Percentiles rank a stretch among this genome's conserved stretches.
phyloP scores from a whole-genome alignment of 2,329 filamentous ascomycete genomes.

The Claviceps sp. region DNA sequence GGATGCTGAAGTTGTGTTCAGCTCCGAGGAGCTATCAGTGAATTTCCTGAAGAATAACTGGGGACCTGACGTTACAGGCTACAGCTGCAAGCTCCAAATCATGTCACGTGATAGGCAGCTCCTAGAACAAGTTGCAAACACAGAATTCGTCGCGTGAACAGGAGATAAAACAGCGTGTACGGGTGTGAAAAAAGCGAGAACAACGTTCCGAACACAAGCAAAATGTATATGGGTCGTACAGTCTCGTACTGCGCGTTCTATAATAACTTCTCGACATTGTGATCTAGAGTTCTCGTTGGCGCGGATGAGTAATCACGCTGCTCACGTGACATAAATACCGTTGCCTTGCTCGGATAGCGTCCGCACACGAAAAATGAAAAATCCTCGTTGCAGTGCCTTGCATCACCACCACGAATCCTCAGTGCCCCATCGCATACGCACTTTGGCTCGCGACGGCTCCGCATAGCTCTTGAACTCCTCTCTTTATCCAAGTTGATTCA shows the following conservation, averaged over 20 bases:
- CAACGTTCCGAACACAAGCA: too few relatives aligned
- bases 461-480: slow-evolving; percentile 24
- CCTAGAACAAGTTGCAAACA: too few relatives aligned
- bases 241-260: too few relatives aligned
- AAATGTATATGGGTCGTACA: too few relatives aligned
- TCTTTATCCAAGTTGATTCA: slow-evolving; percentile 22
- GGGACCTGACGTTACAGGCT: too few relatives aligned
- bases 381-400: slow-evolving; percentile 21
- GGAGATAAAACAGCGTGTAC: too few relatives aligned
- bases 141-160: too few relatives aligned
- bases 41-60: too few relatives aligned
- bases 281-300: neutral
- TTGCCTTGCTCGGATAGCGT: slow-evolving; percentile 24
- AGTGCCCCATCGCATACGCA: slow-evolving; percentile 22
- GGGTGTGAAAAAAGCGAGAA: too few relatives aligned
- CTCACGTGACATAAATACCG: slow-evolving; percentile 20
- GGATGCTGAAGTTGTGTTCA: neutral
- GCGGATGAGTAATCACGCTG: slow-evolving; percentile 15
- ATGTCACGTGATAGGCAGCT: too few relatives aligned
- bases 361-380: slow-evolving; percentile 35
- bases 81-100: too few relatives aligned
- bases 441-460: slow-evolving; percentile 25
- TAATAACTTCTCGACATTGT: too few relatives aligned
- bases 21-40: neutral
- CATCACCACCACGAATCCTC: slow-evolving; percentile 26